Base-by-base conservation (phyloP, 169 alveolate genomes). In the Ichthyophthirius multifiliis region DNA sequence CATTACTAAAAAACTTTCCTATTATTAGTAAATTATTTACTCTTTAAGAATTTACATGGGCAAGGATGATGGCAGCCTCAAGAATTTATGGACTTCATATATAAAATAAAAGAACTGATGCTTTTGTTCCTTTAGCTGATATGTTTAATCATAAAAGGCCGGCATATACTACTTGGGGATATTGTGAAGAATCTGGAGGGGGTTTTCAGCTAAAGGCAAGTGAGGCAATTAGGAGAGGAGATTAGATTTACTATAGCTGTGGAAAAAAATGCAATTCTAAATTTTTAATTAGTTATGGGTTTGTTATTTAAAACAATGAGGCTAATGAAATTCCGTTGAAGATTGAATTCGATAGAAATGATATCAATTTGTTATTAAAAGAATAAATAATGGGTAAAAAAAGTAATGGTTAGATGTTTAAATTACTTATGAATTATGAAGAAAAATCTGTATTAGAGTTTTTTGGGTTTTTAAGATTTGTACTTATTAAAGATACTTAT, bases 141-240 rank as follows among this genome's bases (percentile, higher is more conserved):
- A 85, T 91, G 93, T 82, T 94, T 12, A 94, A 94, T 76, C 97
- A 94, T 76, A 85, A 83, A 48, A 75, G 96, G 64, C 97, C 97
- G 2, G 76, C 93, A 46, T 89, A 86, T 32, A 94, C 97, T 0
- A 83, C 94, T 5, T 94, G 97, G 97, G 82, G 84, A 35, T 94
- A 86, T 83, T 90, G 88, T 46, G 92, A 94, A 62, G 88, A 76
- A 13, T 65, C 76, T 48, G 76, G 83, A 41, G 76, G 83, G 35
- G 93, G 94, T 15, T 94, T 94, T 83, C 71, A 90, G 9, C 83
- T 94, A 23, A 95, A 94, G 43, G 93, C 97, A 16, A 75, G 83
- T 31, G 95, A 88, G 74, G 91, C 88, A 63, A 90, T 94, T 55
- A 47, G 77, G 16, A 63, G 83, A 71, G 84, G 84, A 27, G 39